Evolutionary conservation across 805 yeast genomes (phyloP), one percentile per base, ranked within the genome.

Genomic region (Lipomyces spencermartinsiae): DNA sequence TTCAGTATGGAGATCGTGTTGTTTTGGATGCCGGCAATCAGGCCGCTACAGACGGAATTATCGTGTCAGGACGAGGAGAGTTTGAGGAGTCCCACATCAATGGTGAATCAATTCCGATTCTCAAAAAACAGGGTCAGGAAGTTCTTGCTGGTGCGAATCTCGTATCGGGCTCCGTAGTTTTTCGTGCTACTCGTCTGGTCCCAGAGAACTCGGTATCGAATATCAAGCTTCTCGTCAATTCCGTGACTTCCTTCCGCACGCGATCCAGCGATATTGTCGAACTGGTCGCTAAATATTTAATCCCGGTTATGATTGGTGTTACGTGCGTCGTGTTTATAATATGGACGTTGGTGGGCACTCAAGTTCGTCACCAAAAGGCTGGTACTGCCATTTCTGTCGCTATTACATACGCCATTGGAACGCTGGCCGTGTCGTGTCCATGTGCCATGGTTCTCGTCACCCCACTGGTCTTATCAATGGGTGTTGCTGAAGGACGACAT

Each of bases 81-180:
- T 88, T 92, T 77, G 97, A 94, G 76, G 98, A 94, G 80, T 85
- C 92, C 34, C 88, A 96, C 3, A 82, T 94, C 33, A 94, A 98
- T 1, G 98, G 98, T 73, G 98, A 94, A 80, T 71, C 80, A 0
- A 76, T 80, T 14, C 90, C 93, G 1, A 87, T 89, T 12, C 78
- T 78, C n/a, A 89, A 86, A 71, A 64, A 66, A 0, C 78, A 79
- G 0, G 93, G 93, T 0, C 91, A 87, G 68, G 89, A 87, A 68
- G 81, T 89, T 2, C 89, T 84, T 77, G 87, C 92, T 0, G 95
- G 94, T 0, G 88, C 94, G 0, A 82, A 88, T 6, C 89, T 89
- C 73, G 80, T 80, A 16, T 80, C 83, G n/a, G 80, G 78, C 16
- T 25, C 89, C 0, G 80, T 89, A 1, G 74, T 83, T 39, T 89